These are phyloP conservation scores for Hirsutella thompsonii DNA, from an alignment of 2,329 filamentous ascomycete genomes.

Conservation along the genomic window DNA sequence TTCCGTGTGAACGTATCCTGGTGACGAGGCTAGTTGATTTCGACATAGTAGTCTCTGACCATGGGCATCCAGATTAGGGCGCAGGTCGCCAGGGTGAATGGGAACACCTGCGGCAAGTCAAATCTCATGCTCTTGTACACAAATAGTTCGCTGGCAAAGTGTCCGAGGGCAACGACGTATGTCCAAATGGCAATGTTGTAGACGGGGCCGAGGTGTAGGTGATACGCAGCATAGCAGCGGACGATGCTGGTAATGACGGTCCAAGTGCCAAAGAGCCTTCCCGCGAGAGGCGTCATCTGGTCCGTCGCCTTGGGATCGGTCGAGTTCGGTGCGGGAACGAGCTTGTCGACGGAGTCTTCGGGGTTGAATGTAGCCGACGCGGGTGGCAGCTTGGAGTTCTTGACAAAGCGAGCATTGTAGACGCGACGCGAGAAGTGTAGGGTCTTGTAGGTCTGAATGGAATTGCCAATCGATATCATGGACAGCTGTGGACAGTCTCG, in stretches of 20 bases:
- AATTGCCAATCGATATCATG: slow-evolving; percentile 71
- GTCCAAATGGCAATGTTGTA: slow-evolving; percentile 77
- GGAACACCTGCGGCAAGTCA: slow-evolving; percentile 41
- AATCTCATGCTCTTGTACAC: slow-evolving; percentile 65
- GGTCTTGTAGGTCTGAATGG: slow-evolving; percentile 69
- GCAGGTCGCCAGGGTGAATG: slow-evolving; percentile 35
- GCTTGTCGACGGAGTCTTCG: slow-evolving; percentile 40
- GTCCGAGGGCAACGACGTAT: slow-evolving; percentile 62
- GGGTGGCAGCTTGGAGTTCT: slow-evolving; percentile 31
- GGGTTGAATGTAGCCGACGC: slow-evolving; percentile 30
- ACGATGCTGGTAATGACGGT: slow-evolving; percentile 67
- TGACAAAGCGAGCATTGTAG: slow-evolving; percentile 56
- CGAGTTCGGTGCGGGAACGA: slow-evolving; percentile 26
- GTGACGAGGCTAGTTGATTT: slow-evolving; percentile 23
- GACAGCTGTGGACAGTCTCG: slow-evolving; percentile 48
- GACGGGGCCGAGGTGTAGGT: slow-evolving; percentile 57
- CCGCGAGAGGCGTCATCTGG: slow-evolving; percentile 61
- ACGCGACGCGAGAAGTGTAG: slow-evolving; percentile 74
- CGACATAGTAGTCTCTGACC: slow-evolving; percentile 61
- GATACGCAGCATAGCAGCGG: slow-evolving; percentile 72
- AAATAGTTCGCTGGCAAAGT: slow-evolving; percentile 72
- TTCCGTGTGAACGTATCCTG: too few relatives aligned
- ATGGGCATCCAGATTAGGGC: slow-evolving; percentile 48
- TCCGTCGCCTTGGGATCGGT: slow-evolving; percentile 35
- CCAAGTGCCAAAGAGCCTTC: slow-evolving; percentile 78